Evolutionary conservation across 768 basidiomycete genomes (phyloP), one percentile per base, ranked within the genome.

Genomic region (Mycena galopus): DNA sequence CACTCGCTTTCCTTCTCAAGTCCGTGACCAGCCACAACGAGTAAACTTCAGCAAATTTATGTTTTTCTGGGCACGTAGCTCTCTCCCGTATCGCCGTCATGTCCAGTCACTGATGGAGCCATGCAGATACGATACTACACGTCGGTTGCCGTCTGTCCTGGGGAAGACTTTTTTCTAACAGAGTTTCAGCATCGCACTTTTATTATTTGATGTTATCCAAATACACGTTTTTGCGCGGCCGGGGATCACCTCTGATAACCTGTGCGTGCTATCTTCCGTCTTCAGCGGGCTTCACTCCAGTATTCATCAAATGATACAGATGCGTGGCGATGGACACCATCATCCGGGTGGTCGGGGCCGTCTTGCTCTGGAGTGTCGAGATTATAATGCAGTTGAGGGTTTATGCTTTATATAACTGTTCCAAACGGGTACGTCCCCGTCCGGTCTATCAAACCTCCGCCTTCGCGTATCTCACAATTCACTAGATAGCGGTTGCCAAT

Each of bases 361-460:
- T 87, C 32, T 83, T 82, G 37, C 77, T 88, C 10, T 88, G 87
- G 87, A 82, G 85, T 32, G 81, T 88, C 19, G 86, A 88, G 75
- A 85, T 88, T 19, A 78, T 87, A 67, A 86, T 88, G 84, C 86
- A 86, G 75, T 71, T 88, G 23, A 80, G 86, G 11, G 79, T 88
- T 29, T 87, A 87, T 70, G 85, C 85, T 0, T 68, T 88, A 14
- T 88, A 79, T 65, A 75, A 78, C 30, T 82, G 84, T 55, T 86
- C 84, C 3, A 82, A 81, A 71, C 82, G 77, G 72, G 86, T 85
- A 23, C 68, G 79, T 51, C 19, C n/a, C n/a, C 37, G 21, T 53
- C 19, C 47, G 61, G n/a, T 30, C 6, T 37, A 4, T 53, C 25
- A n/a, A 11, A 42, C 3, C 3, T 14, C 1, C 21, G 7, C 47